Evolutionary conservation across 106 monocot species (phyloP), one percentile per base, ranked within the genome.

Genomic region (Platanthera zijinensis): DNA sequence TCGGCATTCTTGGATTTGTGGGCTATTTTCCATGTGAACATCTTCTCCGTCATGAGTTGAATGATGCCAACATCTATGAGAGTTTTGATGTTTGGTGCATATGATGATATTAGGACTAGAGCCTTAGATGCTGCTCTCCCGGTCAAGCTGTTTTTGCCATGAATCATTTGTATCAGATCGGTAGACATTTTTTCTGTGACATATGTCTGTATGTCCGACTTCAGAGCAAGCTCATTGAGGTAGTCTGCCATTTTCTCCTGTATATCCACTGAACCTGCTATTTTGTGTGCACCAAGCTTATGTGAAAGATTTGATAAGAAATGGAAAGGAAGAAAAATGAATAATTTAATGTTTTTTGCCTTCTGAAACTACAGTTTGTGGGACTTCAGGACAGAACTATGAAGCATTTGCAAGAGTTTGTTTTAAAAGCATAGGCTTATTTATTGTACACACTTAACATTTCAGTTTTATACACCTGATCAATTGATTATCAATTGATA

Each of bases 201-300:
- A 14, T 54, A 69, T 48, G 57, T 76, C 19, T 78, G 83, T 64
- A 82, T 79, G 75, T 81, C 83, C 15, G 82, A 74, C 48, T 52
- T 75, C 3, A 81, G 81, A 22, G 75, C 51, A 12, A 92, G 78
- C 47, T 87, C 89, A 10, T 81, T 78, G 52, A 92, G 80, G 79
- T 89, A 80, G 28, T 63, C 83, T 9, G 77, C 83, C 87, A 89
- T 89, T 59, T 89, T 83, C 64, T 80, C 72, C 61, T 83, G 84
- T 51, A 73, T 72, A 11, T 87, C 81, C 79, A 78, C 83, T 28
- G 80, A 52, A 51, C 89, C 89, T 92, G 83, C 51, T 22, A 80
- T 71, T 57, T 57, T 57, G 12, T 57, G 57, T 57, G 57, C 17
- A 15, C 17, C 57, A 57, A 5, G 57, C 6, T 57, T 57, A 57